Base-by-base conservation (phyloP, 2,329 filamentous ascomycete species). In the Westerdykella sp. region DNA sequence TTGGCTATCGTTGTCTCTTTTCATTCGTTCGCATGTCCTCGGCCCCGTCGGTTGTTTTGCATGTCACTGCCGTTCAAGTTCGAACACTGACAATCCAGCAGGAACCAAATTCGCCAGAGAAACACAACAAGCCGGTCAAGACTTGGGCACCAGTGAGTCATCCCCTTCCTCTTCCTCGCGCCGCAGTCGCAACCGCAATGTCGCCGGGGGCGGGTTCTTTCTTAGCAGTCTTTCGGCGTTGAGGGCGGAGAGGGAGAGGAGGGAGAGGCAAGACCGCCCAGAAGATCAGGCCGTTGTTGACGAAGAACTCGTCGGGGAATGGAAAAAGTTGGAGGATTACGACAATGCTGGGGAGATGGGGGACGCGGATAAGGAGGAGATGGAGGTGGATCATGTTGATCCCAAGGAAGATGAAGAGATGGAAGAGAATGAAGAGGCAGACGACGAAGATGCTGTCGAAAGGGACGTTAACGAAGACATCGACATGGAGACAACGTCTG, bases 71-170 rank as follows among this genome's bases (percentile, higher is more conserved):
- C 7, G 4, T 28, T 4, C 18, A 28, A 12, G 34, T 13, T 25
- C n/a, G 11, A 39, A 22, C 52, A 39, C 49, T 49, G 39, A 46
- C 28, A n/a, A 25, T 16, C n/a, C 11, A 6, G 16, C 39, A 61
- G 56, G 46, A 2, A 54, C 50, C 40, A 59, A 52, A 39, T 67
- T 68, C 46, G 49, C 57, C 16, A 46, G 61, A 15, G 66, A 57
- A 4, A 61, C 55, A 36, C 52, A 60, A 38, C 51, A 55, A 37
- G 64, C 62, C 2, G 48, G 35, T 34, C 51, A 57, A 40, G 61
- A 60, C 11, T 56, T 60, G 18, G 56, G 58, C 14, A 63, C 64
- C 56, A 65, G 70, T 73, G 62, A 41, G 44, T 13, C 40, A 39
- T 6, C 18, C 18, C 6, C 4, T 30, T 38, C 28, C 30, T 40